Evolutionary conservation across 306 rosid genomes (phyloP).

Genomic region (Ceratonia siliqua): DNA sequence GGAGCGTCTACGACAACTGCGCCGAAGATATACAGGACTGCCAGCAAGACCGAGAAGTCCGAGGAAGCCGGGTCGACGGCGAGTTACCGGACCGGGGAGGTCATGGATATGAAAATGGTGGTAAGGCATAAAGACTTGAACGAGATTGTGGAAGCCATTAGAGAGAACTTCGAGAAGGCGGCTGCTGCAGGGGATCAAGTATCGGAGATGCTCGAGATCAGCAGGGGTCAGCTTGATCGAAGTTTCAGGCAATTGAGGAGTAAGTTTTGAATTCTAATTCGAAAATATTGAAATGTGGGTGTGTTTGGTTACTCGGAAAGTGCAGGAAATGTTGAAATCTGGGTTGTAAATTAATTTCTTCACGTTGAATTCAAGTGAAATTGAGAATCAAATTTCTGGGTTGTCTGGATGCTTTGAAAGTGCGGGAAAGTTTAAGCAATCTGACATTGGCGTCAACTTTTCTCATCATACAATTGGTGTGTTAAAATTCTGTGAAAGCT

Average conservation of each 20-base stretch:
- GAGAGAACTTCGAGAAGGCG: conserved; percentile 79
- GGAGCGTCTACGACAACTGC: conserved; percentile 20
- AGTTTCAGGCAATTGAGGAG: conserved; percentile 88
- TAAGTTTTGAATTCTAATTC: conserved; percentile 31
- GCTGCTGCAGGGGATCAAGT: conserved; percentile 81
- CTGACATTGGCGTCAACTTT: not conserved
- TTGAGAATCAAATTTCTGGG: not conserved
- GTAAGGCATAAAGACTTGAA: conserved; percentile 87
- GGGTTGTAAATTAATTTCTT: not conserved
- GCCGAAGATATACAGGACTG: conserved; percentile 27
- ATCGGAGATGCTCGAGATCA: conserved; percentile 81
- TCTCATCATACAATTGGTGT: conserved; percentile 44
- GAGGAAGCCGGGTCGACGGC: conserved; percentile 44
- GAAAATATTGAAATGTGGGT: not conserved
- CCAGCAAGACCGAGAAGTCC: conserved; percentile 39
- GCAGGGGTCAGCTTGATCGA: conserved; percentile 83
- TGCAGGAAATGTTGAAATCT: conserved; percentile 6
- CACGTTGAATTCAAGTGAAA: not conserved
- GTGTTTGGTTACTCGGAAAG: conserved; percentile 20
- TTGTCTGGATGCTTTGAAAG: conserved; percentile 1
- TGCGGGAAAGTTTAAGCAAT: conserved; percentile 13
- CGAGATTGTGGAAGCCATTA: conserved; percentile 87
- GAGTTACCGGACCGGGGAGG: conserved; percentile 46
- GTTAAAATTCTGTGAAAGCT: conserved; percentile 64
- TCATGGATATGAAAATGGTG: conserved; percentile 81